phyloP scores from a whole-genome alignment of 208 protist genomes.

The Trichomonas vaginalis region DNA sequence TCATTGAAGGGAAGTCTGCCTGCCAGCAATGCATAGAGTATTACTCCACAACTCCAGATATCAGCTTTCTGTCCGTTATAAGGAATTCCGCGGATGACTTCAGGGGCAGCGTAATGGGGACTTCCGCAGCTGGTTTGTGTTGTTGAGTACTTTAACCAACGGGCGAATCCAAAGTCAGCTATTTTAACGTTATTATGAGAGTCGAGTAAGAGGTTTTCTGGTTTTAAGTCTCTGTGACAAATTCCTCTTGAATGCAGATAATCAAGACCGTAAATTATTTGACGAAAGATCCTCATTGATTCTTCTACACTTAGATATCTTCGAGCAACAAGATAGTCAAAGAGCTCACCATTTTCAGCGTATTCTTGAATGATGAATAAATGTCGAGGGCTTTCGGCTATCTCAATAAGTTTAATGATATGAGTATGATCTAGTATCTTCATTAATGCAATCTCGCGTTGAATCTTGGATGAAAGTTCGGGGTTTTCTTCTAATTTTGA shows the following conservation, averaged over 20 bases:
- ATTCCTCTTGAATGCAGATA: background rate
- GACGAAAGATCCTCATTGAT: background rate
- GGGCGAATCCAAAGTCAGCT: slow-evolving; percentile 24
- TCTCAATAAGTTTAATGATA: background rate
- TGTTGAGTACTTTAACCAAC: background rate
- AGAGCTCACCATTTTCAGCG: background rate
- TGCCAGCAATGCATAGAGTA: slow-evolving; percentile 24
- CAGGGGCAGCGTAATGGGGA: slow-evolving; percentile 24
- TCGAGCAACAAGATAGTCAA: background rate
- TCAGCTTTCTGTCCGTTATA: slow-evolving; percentile 10
- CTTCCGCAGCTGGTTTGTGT: slow-evolving; percentile 20
- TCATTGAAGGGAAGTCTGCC: background rate
- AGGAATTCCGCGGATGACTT: background rate
- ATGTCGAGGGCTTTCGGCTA: background rate
- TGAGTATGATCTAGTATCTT: background rate
- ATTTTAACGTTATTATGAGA: slow-evolving; percentile 17
- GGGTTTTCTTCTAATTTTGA: background rate
- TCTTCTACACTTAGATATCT: background rate
- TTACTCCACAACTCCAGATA: slow-evolving; percentile 24
- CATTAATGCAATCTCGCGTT: background rate
- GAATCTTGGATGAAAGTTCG: background rate
- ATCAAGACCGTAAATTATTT: slow-evolving; percentile 5
- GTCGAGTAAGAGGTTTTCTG: background rate
- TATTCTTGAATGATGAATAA: background rate
- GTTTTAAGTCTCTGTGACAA: background rate